Base-by-base conservation (phyloP, 1,284 basidiomycete genomes). In the Dichomitus squalens region DNA sequence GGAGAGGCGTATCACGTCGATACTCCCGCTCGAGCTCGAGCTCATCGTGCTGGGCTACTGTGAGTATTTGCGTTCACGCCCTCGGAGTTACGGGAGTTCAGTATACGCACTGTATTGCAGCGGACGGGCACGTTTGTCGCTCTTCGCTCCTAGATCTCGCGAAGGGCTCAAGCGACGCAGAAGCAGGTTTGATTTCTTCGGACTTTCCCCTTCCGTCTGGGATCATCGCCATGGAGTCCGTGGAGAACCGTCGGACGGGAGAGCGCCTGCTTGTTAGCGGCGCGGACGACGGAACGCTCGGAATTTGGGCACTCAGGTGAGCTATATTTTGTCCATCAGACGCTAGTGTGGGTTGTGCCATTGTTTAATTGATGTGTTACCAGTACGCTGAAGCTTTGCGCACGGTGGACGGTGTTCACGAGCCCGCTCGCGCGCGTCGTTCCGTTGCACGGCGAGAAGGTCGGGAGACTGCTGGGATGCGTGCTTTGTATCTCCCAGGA, bases 401-500 rank as follows among this genome's bases (percentile, higher is more conserved):
- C 87, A 3, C 77, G 80, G 3, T 92, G 90, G 83, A 83, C 81
- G 0, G 69, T 89, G 9, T 94, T 95, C 68, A 81, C 80, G 3
- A 79, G 82, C 0, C 85, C 88, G 1, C 76, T 95, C 4, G 66
- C 73, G 5, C 73, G 79, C 9, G 82, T 92, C 18, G 72, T 90
- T 2, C 79, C 83, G 55, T 75, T 93, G 39, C 74, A 76, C 3
- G 81, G 83, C 29, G 82, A 86, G 41, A 77, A 79, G 25, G 79
- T 78, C 0, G 85, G 87, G 0, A 79, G 85, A 5, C 69, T 96
- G 31, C 79, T 79, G 47, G 92, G 86, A 3, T 92, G 88, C 68
- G 76, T 87, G 1, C 72, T 96, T 14, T 93, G 90, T 67, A 73
- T 93, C 2, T 85, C 93, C 0, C 70, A 76, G 34, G 93, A 95